These are phyloP conservation scores for Trichoderma breve DNA, from an alignment of 2,329 filamentous ascomycete genomes.

Conservation along the genomic window DNA sequence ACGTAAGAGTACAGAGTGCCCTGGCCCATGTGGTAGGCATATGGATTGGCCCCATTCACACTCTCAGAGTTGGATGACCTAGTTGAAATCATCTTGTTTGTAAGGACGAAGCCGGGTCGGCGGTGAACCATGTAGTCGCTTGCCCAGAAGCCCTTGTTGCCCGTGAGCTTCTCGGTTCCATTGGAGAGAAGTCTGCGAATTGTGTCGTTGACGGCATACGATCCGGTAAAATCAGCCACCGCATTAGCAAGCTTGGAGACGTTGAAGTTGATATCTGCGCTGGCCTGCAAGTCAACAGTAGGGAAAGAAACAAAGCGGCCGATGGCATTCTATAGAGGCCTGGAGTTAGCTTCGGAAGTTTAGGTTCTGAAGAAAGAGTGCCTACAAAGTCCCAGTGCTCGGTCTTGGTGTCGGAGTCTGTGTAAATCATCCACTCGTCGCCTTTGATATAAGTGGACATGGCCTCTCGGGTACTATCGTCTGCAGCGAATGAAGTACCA, in stretches of 20 bases:
- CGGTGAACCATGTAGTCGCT: constrained; percentile 29
- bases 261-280: constrained; percentile 29
- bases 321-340: constrained; percentile 23
- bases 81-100: constrained; percentile 26
- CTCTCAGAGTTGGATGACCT: constrained; percentile 25
- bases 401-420: constrained; percentile 20
- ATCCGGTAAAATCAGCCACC: constrained; percentile 24
- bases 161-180: constrained; percentile 25
- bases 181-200: constrained; percentile 25
- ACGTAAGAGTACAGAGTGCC: constrained; percentile 27
- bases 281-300: constrained; percentile 25
- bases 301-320: constrained; percentile 28
- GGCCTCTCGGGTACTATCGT: constrained; percentile 21
- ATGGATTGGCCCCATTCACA: constrained; percentile 27
- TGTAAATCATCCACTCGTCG: constrained; percentile 28
- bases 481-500: constrained; percentile 26
- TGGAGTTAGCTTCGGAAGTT: background rate
- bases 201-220: constrained; percentile 20
- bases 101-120: constrained; percentile 20
- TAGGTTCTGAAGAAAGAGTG: no score
- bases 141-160: constrained; percentile 28
- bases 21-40: constrained; percentile 27
- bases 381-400: constrained; percentile 28
- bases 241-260: constrained; percentile 24
- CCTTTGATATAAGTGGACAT: constrained; percentile 25